Evolutionary conservation across 2,329 filamentous ascomycete species (phyloP).

Genomic region (Phoma sp.): DNA sequence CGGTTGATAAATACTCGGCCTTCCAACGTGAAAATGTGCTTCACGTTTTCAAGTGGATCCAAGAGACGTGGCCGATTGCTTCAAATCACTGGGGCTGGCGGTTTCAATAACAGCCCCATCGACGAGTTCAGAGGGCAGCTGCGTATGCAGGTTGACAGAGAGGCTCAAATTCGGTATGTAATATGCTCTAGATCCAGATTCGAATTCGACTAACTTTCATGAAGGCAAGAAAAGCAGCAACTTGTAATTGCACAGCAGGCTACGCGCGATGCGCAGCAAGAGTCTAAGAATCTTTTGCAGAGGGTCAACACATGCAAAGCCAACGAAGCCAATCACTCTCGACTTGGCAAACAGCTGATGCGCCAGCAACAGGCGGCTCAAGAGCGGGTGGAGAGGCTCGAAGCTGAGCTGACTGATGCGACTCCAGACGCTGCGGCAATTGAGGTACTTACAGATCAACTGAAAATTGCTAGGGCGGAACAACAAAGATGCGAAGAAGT

Average conservation of each 20-base stretch:
- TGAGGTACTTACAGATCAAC: conserved; percentile 52
- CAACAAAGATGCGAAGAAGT: conserved; percentile 44
- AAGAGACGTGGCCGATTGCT: conserved; percentile 65
- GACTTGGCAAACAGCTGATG: conserved; percentile 56
- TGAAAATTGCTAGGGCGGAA: conserved; percentile 63
- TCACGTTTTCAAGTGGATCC: conserved; percentile 68
- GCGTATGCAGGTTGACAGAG: conserved; percentile 81
- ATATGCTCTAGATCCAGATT: background rate
- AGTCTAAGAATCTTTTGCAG: conserved; percentile 44
- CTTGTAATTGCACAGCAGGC: conserved; percentile 59
- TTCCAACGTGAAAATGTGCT: conserved; percentile 73
- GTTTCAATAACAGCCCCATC: conserved; percentile 59
- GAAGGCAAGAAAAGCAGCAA: conserved; percentile 52
- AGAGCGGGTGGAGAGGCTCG: conserved; percentile 68
- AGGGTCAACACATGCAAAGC: conserved; percentile 56
- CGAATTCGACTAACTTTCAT: conserved; percentile 7
- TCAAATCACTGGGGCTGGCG: conserved; percentile 48
- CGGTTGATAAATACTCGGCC: conserved; percentile 69
- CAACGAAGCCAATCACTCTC: conserved; percentile 59
- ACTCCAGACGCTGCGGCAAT: conserved; percentile 65
- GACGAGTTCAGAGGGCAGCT: conserved; percentile 60
- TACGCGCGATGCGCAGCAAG: conserved; percentile 31
- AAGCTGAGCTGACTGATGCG: conserved; percentile 66
- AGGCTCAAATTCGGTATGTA: conserved; percentile 65
- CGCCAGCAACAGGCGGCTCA: conserved; percentile 65